Evolutionary conservation across 2,329 filamentous ascomycete species (phyloP), one percentile per base, ranked within the genome.

Genomic region (Cladosporium sp.): DNA sequence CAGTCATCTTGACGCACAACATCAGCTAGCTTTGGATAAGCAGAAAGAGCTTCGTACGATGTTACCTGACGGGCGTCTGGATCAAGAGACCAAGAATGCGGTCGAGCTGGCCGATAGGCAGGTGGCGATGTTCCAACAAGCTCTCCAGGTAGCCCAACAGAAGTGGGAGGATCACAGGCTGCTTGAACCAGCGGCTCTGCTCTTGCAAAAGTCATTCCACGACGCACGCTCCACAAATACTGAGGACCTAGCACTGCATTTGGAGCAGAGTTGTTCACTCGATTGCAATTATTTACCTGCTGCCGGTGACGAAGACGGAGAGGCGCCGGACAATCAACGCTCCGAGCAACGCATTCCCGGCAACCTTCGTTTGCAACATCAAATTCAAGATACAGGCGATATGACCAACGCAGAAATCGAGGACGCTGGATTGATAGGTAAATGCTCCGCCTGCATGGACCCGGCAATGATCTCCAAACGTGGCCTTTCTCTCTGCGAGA

Each of bases 311-410:
- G 72, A 77, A 40, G 73, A 60, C 6, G 47, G 57, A 7, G 64
- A 76, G 20, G 64, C 67, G 5, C 73, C 73, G 1, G 76, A 79
- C 54, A 74, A 74, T 0, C 70, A 71, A 6, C 68, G 74, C 11
- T 76, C 72, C 20, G 58, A 55, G 9, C 72, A 76, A 49, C 74
- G 78, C 3, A 76, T 80, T 8, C 77, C 78, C 0, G 70, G 73
- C 12, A 67, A 69, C 8, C 61, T 78, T 0, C 66, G 71, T 14
- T 61, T 64, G 2, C 54, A 51, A 56, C 36, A 22, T 22, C 14
- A 22, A 36, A 2, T 34, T 19, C 3, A 50, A 25, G 51, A 62
- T 52, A 2, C 37, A 55, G 5, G 66, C 61, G 55, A 55, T 12
- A 39, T 63, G 34, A 51, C 57, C 5, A 61, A 59, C 34, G 58